phyloP scores from a whole-genome alignment of 148 eudicot genomes.

The Euryodendron excelsum region DNA sequence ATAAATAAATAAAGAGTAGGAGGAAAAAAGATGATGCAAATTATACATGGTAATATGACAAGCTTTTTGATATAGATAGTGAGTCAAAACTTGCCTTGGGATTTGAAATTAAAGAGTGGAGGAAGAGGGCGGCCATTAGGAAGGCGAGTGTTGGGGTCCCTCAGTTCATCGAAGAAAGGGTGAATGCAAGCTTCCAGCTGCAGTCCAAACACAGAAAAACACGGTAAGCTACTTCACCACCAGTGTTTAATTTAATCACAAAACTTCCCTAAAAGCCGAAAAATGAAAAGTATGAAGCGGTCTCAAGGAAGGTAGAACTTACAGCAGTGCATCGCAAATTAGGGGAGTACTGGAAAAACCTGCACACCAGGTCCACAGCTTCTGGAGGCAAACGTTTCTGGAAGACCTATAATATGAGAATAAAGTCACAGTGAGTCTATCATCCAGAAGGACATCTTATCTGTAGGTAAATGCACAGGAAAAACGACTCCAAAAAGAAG shows the following conservation, averaged over 20 bases:
- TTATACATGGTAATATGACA: not conserved
- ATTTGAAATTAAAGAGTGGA: conserved; percentile 82
- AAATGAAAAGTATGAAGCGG: not conserved
- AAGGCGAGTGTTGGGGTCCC: conserved; percentile 85
- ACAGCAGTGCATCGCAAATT: conserved; percentile 96
- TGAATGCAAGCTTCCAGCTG: conserved; percentile 98
- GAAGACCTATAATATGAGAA: conserved; percentile 56
- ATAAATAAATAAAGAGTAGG: not conserved
- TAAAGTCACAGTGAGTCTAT: conserved; percentile 3
- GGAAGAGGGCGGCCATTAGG: conserved; percentile 99
- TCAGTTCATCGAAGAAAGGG: conserved; percentile 93
- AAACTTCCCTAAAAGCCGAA: no score
- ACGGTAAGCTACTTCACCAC: conserved; percentile 5
- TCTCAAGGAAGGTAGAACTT: conserved; percentile 35
- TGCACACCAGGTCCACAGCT: conserved; percentile 94
- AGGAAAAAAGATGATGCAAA: not conserved
- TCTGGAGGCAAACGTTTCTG: conserved; percentile 95
- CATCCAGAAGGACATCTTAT: not conserved
- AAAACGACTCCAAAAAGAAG: not conserved
- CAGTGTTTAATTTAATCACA: not conserved
- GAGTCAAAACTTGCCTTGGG: conserved; percentile 50
- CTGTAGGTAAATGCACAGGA: not conserved
- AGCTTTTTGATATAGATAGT: not conserved
- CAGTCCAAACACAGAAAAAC: conserved; percentile 20
- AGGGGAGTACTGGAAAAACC: conserved; percentile 96